Evolutionary conservation across 2,329 filamentous ascomycete species (phyloP).

Genomic region (Penicillium freii): DNA sequence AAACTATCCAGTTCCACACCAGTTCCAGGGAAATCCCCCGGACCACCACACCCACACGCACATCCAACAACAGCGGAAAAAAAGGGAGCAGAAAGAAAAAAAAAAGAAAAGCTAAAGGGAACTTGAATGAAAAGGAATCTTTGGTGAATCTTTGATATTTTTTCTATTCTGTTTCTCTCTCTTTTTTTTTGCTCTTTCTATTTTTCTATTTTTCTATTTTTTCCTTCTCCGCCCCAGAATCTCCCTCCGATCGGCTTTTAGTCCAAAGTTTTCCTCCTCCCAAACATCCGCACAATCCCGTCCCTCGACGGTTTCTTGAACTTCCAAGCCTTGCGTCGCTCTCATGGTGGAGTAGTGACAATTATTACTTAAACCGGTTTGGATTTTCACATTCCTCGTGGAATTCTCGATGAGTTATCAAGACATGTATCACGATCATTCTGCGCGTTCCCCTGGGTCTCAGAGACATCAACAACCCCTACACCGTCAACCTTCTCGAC

Average conservation of each 20-base stretch:
- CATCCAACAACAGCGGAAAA: not conserved
- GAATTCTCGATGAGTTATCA: conserved; percentile 40
- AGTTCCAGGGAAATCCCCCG: not conserved
- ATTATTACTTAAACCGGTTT: conserved; percentile 16
- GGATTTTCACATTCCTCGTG: conserved; percentile 34
- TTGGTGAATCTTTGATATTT: conserved; percentile 20
- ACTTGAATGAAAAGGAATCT: conserved; percentile 14
- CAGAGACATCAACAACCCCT: conserved; percentile 66
- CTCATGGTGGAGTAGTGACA: conserved; percentile 34
- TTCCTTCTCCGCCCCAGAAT: conserved; percentile 13
- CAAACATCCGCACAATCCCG: conserved; percentile 13
- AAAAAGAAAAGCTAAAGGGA: not conserved
- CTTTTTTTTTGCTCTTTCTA: conserved; percentile 1
- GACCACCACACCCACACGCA: no score
- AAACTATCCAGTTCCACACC: not conserved
- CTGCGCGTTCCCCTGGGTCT: conserved; percentile 71
- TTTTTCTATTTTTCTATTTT: conserved; percentile 1
- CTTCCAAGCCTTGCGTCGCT: conserved; percentile 17
- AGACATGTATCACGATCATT: conserved; percentile 62
- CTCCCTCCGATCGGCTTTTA: conserved; percentile 16
- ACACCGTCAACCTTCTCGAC: conserved; percentile 71
- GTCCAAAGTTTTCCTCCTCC: conserved; percentile 11
- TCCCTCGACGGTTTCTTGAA: conserved; percentile 13
- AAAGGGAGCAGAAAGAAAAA: not conserved
- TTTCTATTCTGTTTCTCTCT: conserved; percentile 15